phyloP scores from a whole-genome alignment of 1,284 basidiomycete genomes.

The Boletus mariae region DNA sequence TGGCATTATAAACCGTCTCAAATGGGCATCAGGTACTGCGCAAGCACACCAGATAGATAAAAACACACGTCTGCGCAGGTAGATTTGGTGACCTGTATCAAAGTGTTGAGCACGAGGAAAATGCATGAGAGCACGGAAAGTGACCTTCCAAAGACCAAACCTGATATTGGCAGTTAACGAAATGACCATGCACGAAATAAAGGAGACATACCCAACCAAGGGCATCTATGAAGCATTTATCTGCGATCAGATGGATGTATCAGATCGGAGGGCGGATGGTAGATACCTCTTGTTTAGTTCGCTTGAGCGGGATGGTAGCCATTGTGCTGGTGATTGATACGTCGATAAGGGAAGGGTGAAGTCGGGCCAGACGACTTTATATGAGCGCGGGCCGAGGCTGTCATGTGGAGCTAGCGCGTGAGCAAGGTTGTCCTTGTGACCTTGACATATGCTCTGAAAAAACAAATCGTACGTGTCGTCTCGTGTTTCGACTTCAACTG shows the following conservation, averaged over 20 bases:
- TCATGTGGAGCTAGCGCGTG: background rate
- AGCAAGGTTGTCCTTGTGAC: background rate
- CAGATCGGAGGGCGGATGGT: background rate
- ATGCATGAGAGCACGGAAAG: slow-evolving; percentile 13
- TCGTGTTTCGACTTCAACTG: background rate
- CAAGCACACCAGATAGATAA: background rate
- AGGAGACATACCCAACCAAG: slow-evolving; percentile 28
- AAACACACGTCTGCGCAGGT: slow-evolving; percentile 55
- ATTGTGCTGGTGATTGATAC: slow-evolving; percentile 30
- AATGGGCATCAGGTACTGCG: slow-evolving; percentile 5
- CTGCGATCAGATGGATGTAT: background rate
- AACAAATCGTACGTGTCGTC: background rate
- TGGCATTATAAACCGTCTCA: slow-evolving; percentile 65
- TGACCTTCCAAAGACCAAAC: slow-evolving; percentile 69
- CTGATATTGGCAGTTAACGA: slow-evolving; percentile 31
- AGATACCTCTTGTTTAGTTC: slow-evolving; percentile 54
- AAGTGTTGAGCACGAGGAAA: slow-evolving; percentile 3
- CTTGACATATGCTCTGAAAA: background rate
- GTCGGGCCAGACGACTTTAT: background rate
- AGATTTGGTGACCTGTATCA: slow-evolving; percentile 49
- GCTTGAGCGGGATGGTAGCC: slow-evolving; percentile 52
- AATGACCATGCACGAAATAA: background rate
- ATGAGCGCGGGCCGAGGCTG: background rate
- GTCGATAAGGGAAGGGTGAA: background rate
- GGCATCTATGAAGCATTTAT: slow-evolving; percentile 24